Conservation (phyloP, 176 grass and related monocot genomes). For the Guadua angustifolia region DNA sequence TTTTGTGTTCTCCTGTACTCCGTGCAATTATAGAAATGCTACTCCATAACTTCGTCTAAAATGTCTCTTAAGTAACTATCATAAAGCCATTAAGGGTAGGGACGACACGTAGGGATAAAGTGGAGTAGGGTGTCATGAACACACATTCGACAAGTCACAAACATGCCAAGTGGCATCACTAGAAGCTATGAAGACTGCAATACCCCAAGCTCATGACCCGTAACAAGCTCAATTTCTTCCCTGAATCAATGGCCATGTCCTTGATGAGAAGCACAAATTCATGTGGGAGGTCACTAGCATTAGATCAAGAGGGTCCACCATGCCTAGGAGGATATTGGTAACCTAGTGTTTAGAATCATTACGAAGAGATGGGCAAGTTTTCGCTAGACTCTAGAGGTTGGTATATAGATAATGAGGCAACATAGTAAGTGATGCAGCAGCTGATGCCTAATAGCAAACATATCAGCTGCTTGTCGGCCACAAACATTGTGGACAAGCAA, state of each 20-base stretch:
- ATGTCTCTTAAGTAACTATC: too few species aligned
- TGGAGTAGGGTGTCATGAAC: too few species aligned
- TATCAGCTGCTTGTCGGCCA: neutral
- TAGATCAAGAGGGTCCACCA: neutral
- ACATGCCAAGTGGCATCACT: too few species aligned
- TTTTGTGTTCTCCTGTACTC: too few species aligned
- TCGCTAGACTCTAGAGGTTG: neutral
- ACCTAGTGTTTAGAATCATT: conserved; percentile 9
- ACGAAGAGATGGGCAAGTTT: neutral
- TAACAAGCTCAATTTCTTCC: too few species aligned
- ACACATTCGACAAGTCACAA: too few species aligned
- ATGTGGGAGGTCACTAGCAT: conserved; percentile 2
- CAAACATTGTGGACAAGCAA: neutral
- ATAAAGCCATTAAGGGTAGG: too few species aligned
- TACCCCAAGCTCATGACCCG: too few species aligned
- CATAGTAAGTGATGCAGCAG: neutral
- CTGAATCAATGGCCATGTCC: neutral
- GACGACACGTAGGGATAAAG: too few species aligned
- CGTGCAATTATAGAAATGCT: too few species aligned
- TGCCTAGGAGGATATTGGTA: neutral
- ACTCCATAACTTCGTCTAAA: too few species aligned
- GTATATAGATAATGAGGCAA: neutral
- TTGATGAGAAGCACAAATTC: conserved; percentile 25
- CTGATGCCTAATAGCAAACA: neutral
- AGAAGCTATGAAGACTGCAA: too few species aligned